A percentile compares a stretch with the other conserved stretches of the same genome.
phyloP scores from a whole-genome alignment of 2,329 filamentous ascomycete species.

The Westerdykella aurantiaca region DNA sequence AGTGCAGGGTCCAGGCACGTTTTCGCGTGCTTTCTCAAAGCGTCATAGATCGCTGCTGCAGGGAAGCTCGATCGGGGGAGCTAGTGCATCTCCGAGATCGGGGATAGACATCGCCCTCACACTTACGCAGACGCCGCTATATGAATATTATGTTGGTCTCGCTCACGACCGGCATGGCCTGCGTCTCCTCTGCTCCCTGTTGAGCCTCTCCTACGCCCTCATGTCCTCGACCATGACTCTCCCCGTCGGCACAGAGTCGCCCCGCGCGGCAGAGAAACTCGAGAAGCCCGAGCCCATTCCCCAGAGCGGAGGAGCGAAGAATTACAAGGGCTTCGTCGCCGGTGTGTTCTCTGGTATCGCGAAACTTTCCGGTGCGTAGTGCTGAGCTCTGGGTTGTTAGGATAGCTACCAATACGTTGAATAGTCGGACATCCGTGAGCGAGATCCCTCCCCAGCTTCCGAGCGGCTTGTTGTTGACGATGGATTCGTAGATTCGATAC shows the following conservation, averaged over 20 bases:
- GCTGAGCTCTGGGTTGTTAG: too few species aligned
- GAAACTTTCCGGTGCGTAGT: conserved; percentile 67
- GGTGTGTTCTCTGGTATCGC: conserved; percentile 94
- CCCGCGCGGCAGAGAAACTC: too few species aligned
- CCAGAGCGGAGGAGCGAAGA: conserved; percentile 38
- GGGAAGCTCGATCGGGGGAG: not conserved
- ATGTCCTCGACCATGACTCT: too few species aligned
- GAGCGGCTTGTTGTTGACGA: conserved; percentile 1
- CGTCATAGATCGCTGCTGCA: not conserved
- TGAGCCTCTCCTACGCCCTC: not conserved
- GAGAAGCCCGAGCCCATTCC: conserved; percentile 10
- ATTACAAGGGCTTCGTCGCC: conserved; percentile 94
- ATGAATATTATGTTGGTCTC: too few species aligned
- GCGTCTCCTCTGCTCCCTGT: not conserved
- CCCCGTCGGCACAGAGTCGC: too few species aligned
- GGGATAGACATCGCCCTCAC: too few species aligned
- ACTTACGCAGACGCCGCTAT: too few species aligned
- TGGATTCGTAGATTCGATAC: conserved; percentile 68
- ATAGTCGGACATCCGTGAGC: conserved; percentile 56
- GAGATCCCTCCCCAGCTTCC: conserved; percentile 4
- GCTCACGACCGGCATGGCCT: too few species aligned
- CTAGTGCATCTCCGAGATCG: conserved; percentile 1
- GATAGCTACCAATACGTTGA: too few species aligned
- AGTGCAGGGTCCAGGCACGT: not conserved
- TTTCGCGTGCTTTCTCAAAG: not conserved